These are phyloP conservation scores for Cladorrhinum samala DNA, from an alignment of 495 filamentous ascomycete genomes.

Conservation along the genomic window DNA sequence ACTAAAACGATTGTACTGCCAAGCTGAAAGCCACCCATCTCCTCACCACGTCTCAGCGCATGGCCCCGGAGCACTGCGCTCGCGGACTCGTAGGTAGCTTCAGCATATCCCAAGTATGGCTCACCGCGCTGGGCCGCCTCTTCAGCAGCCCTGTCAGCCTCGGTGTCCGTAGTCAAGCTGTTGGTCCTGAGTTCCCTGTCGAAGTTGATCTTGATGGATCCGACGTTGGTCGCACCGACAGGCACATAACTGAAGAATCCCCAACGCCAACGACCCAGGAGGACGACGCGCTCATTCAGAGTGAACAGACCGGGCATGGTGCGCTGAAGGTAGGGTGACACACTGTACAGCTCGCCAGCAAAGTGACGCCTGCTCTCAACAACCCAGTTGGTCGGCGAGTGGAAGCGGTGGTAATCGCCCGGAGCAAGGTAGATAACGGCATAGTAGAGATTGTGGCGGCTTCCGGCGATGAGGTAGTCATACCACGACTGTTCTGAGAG, in stretches of 20 bases:
- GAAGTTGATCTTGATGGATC: slow-evolving; percentile 95
- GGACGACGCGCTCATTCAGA: slow-evolving; percentile 90
- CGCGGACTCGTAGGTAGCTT: slow-evolving; percentile 80
- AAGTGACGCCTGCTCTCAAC: slow-evolving; percentile 89
- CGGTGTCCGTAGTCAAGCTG: slow-evolving; percentile 80
- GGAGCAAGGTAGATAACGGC: slow-evolving; percentile 96
- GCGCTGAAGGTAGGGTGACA: slow-evolving; percentile 88
- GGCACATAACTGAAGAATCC: slow-evolving; percentile 96
- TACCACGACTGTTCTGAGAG: slow-evolving; percentile 74
- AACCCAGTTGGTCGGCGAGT: slow-evolving; percentile 91
- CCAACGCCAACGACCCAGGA: slow-evolving; percentile 91
- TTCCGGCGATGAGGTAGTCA: slow-evolving; percentile 50
- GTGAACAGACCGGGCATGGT: slow-evolving; percentile 92
- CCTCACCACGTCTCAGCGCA: slow-evolving; percentile 77
- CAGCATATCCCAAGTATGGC: slow-evolving; percentile 76
- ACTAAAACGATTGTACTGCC: slow-evolving; percentile 94
- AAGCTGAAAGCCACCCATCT: slow-evolving; percentile 97
- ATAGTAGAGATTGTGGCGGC: slow-evolving; percentile 74
- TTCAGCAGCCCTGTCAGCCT: slow-evolving; percentile 73
- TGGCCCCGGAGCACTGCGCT: slow-evolving; percentile 74
- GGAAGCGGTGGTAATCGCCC: slow-evolving; percentile 97
- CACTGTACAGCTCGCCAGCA: slow-evolving; percentile 89
- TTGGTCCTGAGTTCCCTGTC: slow-evolving; percentile 93
- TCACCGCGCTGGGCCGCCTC: slow-evolving; percentile 69
- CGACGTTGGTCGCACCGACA: slow-evolving; percentile 97